Evolutionary conservation across 345 rosid genomes (phyloP), one percentile per base, ranked within the genome.

Genomic region (Salix arbutifolia): DNA sequence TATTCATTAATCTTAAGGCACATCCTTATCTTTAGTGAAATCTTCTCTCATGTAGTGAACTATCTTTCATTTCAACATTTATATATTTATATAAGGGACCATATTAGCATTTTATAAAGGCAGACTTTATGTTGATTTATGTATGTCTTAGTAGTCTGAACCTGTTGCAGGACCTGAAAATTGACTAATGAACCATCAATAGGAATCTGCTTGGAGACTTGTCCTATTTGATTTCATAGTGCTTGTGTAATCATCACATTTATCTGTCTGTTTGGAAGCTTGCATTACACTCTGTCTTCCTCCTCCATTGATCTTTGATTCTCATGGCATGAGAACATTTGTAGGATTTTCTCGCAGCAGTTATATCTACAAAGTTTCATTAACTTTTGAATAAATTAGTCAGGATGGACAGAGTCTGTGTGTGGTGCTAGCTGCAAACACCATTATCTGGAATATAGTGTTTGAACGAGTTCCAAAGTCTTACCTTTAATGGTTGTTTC

Each of bases 1-100:
- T 91, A 79, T 89, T 78, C 83, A 93, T 92, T 73, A 90, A 84
- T 82, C 72, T 92, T 79, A 95, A 92, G 99, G 99, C 84, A 86
- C 52, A 65, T 14, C 8, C 38, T 31, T 28, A 17, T 4, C 31
- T 65, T 13, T 56, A 18, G 16, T 23, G 6, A 10, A 31, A 52
- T 10, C 26, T 71, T 40, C 23, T 38, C 35, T 42, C 13, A 12
- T 75, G 69, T 44, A 61, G 30, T 56, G 65, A 68, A 28, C 52
- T 31, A 33, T 26, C 30, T 21, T 28, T 65, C 40, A 65, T 65
- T 26, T 13, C 50, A 40, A 9, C 50, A 13, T 44, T 11, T 44
- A 13, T 44, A 44, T 44, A 40, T 44, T 11, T 44, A 44, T 44
- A 12, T 0, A 44, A 13, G 17, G 50, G 50, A 44, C 50, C 50